These are phyloP conservation scores for Emericellopsis cladophorae DNA, from an alignment of 2,329 filamentous ascomycete genomes.

Conservation along the genomic window DNA sequence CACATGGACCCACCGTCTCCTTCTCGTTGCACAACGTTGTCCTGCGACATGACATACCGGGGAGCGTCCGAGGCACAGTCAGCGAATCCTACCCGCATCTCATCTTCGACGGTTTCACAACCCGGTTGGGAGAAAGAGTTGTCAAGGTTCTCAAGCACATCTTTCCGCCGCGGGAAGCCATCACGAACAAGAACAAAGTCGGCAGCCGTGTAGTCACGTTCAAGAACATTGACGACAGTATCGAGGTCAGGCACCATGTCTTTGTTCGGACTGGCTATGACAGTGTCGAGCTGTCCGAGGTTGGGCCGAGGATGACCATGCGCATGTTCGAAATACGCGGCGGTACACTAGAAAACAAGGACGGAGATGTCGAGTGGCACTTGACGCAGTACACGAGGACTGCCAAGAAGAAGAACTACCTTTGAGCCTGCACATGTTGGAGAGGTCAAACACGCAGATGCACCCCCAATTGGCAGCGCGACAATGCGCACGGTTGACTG, in stretches of 20 bases:
- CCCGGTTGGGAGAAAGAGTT: slow-evolving; percentile 66
- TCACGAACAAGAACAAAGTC: slow-evolving; percentile 59
- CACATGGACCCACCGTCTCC: slow-evolving; percentile 67
- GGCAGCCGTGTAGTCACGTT: slow-evolving; percentile 87
- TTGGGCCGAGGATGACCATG: slow-evolving; percentile 96
- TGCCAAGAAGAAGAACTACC: slow-evolving; percentile 87
- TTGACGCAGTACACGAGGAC: slow-evolving; percentile 92
- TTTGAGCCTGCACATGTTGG: slow-evolving; percentile 32
- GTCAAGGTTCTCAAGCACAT: slow-evolving; percentile 88
- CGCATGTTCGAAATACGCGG: slow-evolving; percentile 83
- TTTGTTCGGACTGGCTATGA: slow-evolving; percentile 90
- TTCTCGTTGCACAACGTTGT: slow-evolving; percentile 91
- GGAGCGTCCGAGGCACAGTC: slow-evolving; percentile 74
- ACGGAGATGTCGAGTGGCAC: slow-evolving; percentile 94
- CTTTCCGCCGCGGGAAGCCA: slow-evolving; percentile 76
- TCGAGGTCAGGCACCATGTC: slow-evolving; percentile 72
- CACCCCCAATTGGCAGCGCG: too few species aligned
- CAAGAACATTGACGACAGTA: slow-evolving; percentile 85
- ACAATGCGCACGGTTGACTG: too few species aligned
- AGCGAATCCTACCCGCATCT: slow-evolving; percentile 88
- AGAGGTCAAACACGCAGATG: not conserved
- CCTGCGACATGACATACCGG: slow-evolving; percentile 83
- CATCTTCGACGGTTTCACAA: slow-evolving; percentile 88
- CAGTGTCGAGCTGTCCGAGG: slow-evolving; percentile 77
- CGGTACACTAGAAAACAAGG: slow-evolving; percentile 86